These are phyloP conservation scores for Coemansia sp. DNA, from an alignment of 192 early-diverging fungal species.

Conservation along the genomic window DNA sequence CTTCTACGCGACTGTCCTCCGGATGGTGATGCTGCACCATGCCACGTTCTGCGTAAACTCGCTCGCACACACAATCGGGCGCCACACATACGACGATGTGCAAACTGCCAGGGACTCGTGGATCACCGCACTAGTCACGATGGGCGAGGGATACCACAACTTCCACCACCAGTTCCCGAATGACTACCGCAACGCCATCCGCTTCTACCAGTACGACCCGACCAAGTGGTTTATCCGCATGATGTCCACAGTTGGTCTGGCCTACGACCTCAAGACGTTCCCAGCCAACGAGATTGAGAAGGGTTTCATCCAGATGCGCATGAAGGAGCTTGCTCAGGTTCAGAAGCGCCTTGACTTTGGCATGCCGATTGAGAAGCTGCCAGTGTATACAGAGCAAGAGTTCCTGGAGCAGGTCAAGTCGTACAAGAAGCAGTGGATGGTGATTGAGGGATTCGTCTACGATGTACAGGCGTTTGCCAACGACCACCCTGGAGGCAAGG, in stretches of 20 bases:
- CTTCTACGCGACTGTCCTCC: conserved; percentile 67
- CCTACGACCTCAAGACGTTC: conserved; percentile 66
- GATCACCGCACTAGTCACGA: conserved; percentile 64
- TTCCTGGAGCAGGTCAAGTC: conserved; percentile 57
- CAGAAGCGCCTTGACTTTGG: conserved; percentile 68
- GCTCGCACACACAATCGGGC: conserved; percentile 70
- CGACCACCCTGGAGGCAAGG: conserved; percentile 81
- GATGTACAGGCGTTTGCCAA: conserved; percentile 73
- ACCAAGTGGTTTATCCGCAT: conserved; percentile 74
- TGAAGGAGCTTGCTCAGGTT: conserved; percentile 62
- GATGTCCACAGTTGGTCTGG: conserved; percentile 54
- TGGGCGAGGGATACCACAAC: conserved; percentile 78
- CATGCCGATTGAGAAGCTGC: conserved; percentile 57
- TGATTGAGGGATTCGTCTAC: conserved; percentile 78
- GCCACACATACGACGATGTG: conserved; percentile 69
- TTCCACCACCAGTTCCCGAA: conserved; percentile 78
- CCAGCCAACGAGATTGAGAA: conserved; percentile 73
- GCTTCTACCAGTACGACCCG: conserved; percentile 55
- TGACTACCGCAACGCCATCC: conserved; percentile 76
- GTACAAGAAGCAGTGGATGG: conserved; percentile 63
- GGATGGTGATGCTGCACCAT: conserved; percentile 74
- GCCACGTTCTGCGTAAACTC: conserved; percentile 84
- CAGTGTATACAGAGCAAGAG: conserved; percentile 59
- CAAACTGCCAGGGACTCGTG: conserved; percentile 73
- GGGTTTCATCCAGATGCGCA: conserved; percentile 68